phyloP scores from a whole-genome alignment of 2,329 filamentous ascomycete species.

The Nemania bipapillata region DNA sequence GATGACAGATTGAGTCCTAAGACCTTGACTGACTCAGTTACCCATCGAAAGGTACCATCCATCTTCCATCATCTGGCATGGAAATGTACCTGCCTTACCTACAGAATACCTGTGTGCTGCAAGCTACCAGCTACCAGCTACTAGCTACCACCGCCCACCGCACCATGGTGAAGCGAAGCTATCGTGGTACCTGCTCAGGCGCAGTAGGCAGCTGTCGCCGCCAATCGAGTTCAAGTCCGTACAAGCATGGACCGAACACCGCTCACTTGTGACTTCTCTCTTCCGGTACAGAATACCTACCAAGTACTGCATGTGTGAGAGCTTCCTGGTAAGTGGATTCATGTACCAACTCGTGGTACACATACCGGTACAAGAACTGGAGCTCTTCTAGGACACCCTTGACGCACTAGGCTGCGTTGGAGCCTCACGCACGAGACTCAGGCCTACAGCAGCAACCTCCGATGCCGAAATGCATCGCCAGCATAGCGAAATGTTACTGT shows the following conservation, averaged over 20 bases:
- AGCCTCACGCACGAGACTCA: constrained; percentile 34
- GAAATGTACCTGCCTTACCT: too few species aligned
- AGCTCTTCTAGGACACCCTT: constrained; percentile 6
- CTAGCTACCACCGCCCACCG: not conserved
- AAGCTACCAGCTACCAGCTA: too few species aligned
- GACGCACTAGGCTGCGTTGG: constrained; percentile 19
- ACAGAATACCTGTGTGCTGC: too few species aligned
- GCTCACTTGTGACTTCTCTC: not conserved
- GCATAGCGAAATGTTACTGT: constrained; percentile 36
- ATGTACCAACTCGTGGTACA: too few species aligned
- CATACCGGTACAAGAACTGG: too few species aligned
- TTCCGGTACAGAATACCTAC: not conserved
- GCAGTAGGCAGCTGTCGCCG: not conserved
- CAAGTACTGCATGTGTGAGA: not conserved
- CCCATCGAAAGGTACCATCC: not conserved
- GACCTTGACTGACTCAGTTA: constrained; percentile 1
- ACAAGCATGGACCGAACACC: constrained; percentile 7
- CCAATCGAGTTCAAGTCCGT: constrained; percentile 3
- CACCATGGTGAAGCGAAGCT: constrained; percentile 12
- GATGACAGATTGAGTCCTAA: constrained; percentile 13
- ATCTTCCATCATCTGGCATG: not conserved
- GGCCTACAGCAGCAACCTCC: constrained; percentile 17
- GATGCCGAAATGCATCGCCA: constrained; percentile 32
- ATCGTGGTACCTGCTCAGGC: not conserved
- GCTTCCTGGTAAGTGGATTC: not conserved